These are phyloP conservation scores for Lactarius sanguifluus DNA, from an alignment of 768 basidiomycete genomes.

Conservation along the genomic window DNA sequence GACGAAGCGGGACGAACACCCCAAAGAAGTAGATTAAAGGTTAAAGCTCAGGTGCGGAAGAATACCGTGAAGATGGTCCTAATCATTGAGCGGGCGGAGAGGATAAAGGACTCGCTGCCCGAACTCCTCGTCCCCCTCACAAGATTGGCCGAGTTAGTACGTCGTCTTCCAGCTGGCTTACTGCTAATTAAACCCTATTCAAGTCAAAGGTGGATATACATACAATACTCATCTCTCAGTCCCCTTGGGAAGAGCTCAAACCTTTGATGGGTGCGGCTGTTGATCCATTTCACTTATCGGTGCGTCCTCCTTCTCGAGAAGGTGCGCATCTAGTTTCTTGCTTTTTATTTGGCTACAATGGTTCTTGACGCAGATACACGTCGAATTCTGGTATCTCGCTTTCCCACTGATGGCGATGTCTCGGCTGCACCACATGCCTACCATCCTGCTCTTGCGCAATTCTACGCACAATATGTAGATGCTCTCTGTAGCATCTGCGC, in stretches of 20 bases:
- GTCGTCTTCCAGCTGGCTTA: constrained; percentile 29
- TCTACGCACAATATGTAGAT: constrained; percentile 64
- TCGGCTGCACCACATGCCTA: constrained; percentile 39
- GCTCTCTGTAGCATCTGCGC: constrained; percentile 60
- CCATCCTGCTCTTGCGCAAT: constrained; percentile 52
- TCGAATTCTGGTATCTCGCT: constrained; percentile 43
- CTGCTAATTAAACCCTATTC: constrained; percentile 3
- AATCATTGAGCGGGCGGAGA: constrained; percentile 66
- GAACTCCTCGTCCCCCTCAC: constrained; percentile 70
- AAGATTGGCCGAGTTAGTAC: constrained; percentile 68
- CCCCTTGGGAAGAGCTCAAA: constrained; percentile 71
- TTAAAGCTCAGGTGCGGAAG: constrained; percentile 35
- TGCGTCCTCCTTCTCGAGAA: constrained; percentile 54
- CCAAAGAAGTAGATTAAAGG: constrained; percentile 25
- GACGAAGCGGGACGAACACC: not conserved
- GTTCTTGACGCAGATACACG: constrained; percentile 34
- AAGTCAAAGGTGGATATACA: constrained; percentile 61
- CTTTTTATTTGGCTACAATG: not conserved
- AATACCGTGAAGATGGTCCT: constrained; percentile 52
- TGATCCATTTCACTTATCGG: constrained; percentile 68
- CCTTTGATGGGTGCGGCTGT: constrained; percentile 67
- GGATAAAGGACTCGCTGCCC: constrained; percentile 58
- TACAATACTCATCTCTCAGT: constrained; percentile 62
- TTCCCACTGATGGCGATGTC: constrained; percentile 31
- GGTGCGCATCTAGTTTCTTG: constrained; percentile 40